Conservation (phyloP, 1,139 yeast species). For the Suhomyces yuchorum region DNA sequence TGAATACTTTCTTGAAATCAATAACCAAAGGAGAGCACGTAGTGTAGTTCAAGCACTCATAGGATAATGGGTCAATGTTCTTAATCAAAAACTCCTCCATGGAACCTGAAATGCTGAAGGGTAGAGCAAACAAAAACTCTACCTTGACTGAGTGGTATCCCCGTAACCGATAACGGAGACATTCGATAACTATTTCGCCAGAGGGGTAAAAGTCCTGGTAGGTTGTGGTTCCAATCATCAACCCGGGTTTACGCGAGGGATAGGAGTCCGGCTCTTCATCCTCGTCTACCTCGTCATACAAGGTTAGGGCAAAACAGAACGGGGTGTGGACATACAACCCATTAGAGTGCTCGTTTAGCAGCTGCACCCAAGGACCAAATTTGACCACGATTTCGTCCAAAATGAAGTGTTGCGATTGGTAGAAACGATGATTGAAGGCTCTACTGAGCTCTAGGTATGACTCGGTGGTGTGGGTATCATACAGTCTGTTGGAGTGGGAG, state of each 20-base stretch:
- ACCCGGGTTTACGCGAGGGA: slow-evolving; percentile 10
- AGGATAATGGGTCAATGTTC: slow-evolving; percentile 8
- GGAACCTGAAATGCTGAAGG: slow-evolving; percentile 12
- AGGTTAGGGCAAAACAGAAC: slow-evolving; percentile 13
- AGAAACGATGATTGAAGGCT: slow-evolving; percentile 10
- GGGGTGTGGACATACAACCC: slow-evolving; percentile 15
- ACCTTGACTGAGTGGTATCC: slow-evolving; percentile 13
- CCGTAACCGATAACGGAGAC: slow-evolving; percentile 14
- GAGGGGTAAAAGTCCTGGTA: slow-evolving; percentile 18
- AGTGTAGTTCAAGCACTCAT: slow-evolving; percentile 14
- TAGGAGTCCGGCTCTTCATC: not conserved
- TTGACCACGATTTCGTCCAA: slow-evolving; percentile 14
- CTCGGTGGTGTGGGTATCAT: slow-evolving; percentile 6
- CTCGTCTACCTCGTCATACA: slow-evolving; percentile 1
- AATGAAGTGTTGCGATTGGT: slow-evolving; percentile 10
- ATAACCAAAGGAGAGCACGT: slow-evolving; percentile 7
- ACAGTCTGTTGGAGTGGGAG: not conserved
- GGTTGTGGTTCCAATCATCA: slow-evolving; percentile 15
- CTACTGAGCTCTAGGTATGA: slow-evolving; percentile 13
- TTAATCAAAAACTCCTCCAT: slow-evolving; percentile 13
- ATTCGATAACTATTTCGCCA: slow-evolving; percentile 18
- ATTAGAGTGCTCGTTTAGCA: slow-evolving; percentile 11
- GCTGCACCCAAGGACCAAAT: slow-evolving; percentile 18
- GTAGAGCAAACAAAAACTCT: slow-evolving; percentile 14
- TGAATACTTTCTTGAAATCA: slow-evolving; percentile 13